Evolutionary conservation across 768 basidiomycete species (phyloP).

Genomic region (Dioszegia aurantiaca): DNA sequence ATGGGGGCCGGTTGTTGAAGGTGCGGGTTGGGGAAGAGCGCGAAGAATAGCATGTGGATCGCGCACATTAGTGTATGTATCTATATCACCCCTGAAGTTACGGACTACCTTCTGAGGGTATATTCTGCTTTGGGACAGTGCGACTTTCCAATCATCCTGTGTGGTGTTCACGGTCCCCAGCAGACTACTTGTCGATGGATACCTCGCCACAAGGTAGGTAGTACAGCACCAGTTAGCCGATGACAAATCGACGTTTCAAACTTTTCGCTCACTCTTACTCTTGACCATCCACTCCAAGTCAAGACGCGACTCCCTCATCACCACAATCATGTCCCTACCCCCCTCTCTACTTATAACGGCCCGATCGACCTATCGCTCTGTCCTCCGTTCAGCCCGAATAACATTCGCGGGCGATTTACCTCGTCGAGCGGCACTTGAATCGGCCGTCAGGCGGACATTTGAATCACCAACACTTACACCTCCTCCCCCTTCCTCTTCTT

Average conservation of each 20-base stretch:
- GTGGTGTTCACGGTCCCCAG: too few species aligned
- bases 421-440: slow-evolving; percentile 23
- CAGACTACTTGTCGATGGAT: too few species aligned
- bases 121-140: too few species aligned
- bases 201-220: background rate
- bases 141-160: too few species aligned
- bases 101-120: too few species aligned
- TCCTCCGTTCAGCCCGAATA: slow-evolving; percentile 34
- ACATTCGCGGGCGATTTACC: slow-evolving; percentile 41
- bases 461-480: slow-evolving; percentile 41
- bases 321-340: slow-evolving; percentile 35
- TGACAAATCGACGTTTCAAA: slow-evolving; percentile 1
- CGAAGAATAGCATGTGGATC: background rate
- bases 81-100: background rate
- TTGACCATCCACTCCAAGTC: background rate
- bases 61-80: slow-evolving; percentile 1
- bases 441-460: slow-evolving; percentile 41
- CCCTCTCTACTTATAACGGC: slow-evolving; percentile 29
- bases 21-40: background rate
- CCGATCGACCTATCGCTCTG: slow-evolving; percentile 36
- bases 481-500: slow-evolving; percentile 15
- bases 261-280: background rate
- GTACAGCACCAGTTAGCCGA: background rate
- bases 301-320: background rate
- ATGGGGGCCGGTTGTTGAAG: background rate